These are phyloP conservation scores for Trichoderma pleuroti DNA, from an alignment of 2,329 filamentous ascomycete species.

Conservation along the genomic window DNA sequence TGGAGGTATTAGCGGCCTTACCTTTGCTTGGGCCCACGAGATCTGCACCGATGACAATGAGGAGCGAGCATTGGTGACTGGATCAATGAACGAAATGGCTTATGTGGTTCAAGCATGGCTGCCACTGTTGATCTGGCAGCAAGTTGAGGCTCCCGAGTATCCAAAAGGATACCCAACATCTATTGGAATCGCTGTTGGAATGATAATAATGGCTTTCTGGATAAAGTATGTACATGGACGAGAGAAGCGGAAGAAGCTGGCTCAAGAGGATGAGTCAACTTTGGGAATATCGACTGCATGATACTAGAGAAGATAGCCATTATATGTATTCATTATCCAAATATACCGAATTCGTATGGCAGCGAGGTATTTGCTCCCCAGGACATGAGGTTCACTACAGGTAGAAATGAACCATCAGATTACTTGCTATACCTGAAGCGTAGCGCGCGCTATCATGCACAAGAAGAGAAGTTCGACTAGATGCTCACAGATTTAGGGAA, in stretches of 20 bases:
- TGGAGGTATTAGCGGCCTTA: conserved; percentile 44
- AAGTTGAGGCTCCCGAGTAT: conserved; percentile 59
- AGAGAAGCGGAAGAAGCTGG: conserved; percentile 29
- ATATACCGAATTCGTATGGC: neutral
- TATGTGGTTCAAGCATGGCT: conserved; percentile 69
- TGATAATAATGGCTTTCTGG: conserved; percentile 50
- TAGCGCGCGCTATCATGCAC: neutral
- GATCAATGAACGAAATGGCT: conserved; percentile 65
- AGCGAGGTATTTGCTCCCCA: neutral
- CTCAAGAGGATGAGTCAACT: neutral
- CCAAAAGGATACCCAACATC: conserved; percentile 59
- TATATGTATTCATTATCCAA: no score
- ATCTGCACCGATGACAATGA: conserved; percentile 54
- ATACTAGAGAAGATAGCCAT: neutral
- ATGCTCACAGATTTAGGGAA: neutral
- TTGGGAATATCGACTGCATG: neutral
- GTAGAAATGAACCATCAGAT: neutral
- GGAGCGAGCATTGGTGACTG: conserved; percentile 63
- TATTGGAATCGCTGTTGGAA: conserved; percentile 43
- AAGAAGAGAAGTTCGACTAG: neutral
- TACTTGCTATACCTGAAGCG: neutral
- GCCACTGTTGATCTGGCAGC: conserved; percentile 63
- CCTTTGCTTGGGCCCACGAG: conserved; percentile 49
- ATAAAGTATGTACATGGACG: conserved; percentile 45
- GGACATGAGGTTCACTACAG: neutral